phyloP scores from a whole-genome alignment of 2,329 filamentous ascomycete genomes.

The Nigrograna mackinnonii region DNA sequence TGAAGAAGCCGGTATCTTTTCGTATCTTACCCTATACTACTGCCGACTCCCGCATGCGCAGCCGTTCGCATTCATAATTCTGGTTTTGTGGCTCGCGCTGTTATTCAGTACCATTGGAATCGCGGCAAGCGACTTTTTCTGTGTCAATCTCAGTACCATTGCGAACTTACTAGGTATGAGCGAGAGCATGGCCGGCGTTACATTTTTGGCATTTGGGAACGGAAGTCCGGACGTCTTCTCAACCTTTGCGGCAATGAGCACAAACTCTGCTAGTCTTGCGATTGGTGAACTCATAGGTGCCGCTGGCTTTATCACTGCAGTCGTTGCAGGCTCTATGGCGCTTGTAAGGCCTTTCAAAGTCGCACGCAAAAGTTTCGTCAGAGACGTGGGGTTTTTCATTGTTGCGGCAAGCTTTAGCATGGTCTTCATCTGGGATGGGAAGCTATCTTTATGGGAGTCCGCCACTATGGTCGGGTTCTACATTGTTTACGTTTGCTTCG shows the following conservation, averaged over 20 bases:
- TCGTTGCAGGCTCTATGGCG: constrained; percentile 97
- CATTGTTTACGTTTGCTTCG: constrained; percentile 82
- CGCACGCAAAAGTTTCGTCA: constrained; percentile 83
- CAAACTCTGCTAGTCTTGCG: constrained; percentile 94
- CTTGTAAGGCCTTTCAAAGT: constrained; percentile 94
- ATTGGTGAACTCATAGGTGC: constrained; percentile 94
- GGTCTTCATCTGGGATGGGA: constrained; percentile 82
- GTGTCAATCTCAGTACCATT: constrained; percentile 93
- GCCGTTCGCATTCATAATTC: constrained; percentile 75
- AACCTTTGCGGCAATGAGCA: constrained; percentile 97
- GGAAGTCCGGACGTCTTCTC: constrained; percentile 98
- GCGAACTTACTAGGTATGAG: constrained; percentile 87
- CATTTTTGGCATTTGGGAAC: constrained; percentile 95
- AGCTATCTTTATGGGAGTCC: constrained; percentile 86
- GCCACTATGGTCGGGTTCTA: constrained; percentile 90
- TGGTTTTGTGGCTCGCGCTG: constrained; percentile 82
- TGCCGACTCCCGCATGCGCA: constrained; percentile 72
- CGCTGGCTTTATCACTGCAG: constrained; percentile 92
- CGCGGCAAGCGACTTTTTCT: constrained; percentile 97
- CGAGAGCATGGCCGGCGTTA: constrained; percentile 94
- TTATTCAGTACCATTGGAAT: constrained; percentile 98
- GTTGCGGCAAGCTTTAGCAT: constrained; percentile 85
- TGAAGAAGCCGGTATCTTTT: constrained; percentile 86
- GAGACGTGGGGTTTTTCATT: constrained; percentile 92
- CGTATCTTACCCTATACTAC: constrained; percentile 90